Conservation (phyloP, 2,329 filamentous ascomycete genomes). For the Aspergillus puulaauensis region DNA sequence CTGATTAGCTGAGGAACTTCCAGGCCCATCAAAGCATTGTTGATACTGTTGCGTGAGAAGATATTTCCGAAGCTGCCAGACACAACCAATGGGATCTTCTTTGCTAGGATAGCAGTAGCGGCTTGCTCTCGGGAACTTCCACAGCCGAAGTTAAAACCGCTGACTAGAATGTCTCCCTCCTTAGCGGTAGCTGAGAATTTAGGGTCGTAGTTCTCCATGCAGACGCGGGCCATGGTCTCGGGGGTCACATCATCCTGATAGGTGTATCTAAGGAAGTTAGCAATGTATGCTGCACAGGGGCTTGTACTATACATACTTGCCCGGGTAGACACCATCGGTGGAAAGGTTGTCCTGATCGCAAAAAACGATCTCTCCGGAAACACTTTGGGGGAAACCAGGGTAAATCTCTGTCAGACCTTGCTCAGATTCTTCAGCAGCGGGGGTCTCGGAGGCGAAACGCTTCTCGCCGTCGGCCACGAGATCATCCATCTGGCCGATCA, state of each 20-base stretch:
- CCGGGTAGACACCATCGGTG: constrained; percentile 90
- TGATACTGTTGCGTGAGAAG: constrained; percentile 42
- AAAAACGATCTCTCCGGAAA: constrained; percentile 85
- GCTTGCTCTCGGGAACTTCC: constrained; percentile 82
- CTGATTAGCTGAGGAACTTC: constrained; percentile 38
- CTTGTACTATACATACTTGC: constrained; percentile 29
- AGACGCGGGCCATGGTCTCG: constrained; percentile 82
- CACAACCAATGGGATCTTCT: constrained; percentile 38
- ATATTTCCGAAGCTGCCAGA: constrained; percentile 41
- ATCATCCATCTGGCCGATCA: constrained; percentile 67
- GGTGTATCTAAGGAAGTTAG: constrained; percentile 53
- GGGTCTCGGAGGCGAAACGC: constrained; percentile 4
- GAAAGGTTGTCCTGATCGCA: constrained; percentile 84
- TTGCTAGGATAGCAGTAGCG: constrained; percentile 65
- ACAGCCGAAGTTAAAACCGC: constrained; percentile 86
- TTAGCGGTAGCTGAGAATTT: constrained; percentile 64
- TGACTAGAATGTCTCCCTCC: constrained; percentile 75
- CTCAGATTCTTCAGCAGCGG: constrained; percentile 19
- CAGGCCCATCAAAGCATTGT: constrained; percentile 43
- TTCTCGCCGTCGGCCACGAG: constrained; percentile 17
- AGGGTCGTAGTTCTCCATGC: constrained; percentile 91
- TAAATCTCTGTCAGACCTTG: constrained; percentile 64
- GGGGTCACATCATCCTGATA: constrained; percentile 80
- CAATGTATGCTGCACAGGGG: not conserved
- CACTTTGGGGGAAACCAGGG: constrained; percentile 80